Evolutionary conservation across 164 flowering plant genomes (phyloP), one percentile per base, ranked within the genome.

Genomic region (Cinnamomum chago): DNA sequence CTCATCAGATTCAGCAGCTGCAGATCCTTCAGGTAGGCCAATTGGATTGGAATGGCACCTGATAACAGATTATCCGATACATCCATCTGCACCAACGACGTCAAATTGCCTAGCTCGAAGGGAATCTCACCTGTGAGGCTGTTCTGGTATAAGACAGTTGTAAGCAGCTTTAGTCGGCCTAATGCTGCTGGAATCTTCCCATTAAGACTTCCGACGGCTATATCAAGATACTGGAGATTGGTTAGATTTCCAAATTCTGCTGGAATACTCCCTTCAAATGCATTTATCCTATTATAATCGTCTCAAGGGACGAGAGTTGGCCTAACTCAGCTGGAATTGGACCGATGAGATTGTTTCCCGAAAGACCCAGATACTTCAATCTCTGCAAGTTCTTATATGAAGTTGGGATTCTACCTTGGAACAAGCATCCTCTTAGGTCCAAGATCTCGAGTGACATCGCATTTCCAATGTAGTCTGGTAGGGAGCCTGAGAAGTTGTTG

Each of bases 331-430:
- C 71, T 1, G 99, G 98, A 23, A 96, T 87, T 47, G 68, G 66
- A 12, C 98, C 99, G 0, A 90, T 84, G 25, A 96, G 88, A 77
- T 87, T 91, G 76, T 96, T 96, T 35, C 98, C 98, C 0, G 97
- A 91, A 25, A 96, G 88, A 15, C 98, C 98, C 28, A 94, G 88
- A 82, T 87, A 93, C 86, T 87, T 94, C 76, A 96, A 70, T 65
- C 82, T 88, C 84, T 81, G 81, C 85, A 96, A 72, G 65, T 85
- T 87, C 81, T 79, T 85, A 80, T 86, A 87, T 4, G 83, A 77
- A 5, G n/a, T 78, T 0, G 99, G 99, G 68, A 95, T 84, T 22
- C 85, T 67, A 22, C 98, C 96, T 71, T 80, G 73, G 74, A 95
- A 90, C 81, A 88, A 90, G 77, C 84, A 90, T 58, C 99, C 99